phyloP scores from a whole-genome alignment of 2,329 filamentous ascomycete species.

The Fusarium sp. region DNA sequence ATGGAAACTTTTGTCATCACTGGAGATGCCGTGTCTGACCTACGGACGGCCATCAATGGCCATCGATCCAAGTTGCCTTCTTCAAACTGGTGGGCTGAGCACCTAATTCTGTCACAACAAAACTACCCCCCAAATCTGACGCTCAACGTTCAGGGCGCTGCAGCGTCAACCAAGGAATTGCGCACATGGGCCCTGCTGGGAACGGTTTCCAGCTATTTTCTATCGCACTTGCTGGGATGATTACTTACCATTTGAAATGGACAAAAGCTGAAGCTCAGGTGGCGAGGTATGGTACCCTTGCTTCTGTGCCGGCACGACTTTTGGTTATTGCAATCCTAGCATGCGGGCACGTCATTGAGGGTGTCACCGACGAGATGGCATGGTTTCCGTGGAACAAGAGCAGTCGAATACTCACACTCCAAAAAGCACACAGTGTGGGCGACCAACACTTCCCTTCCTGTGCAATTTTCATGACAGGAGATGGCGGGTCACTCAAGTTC shows the following conservation, averaged over 20 bases:
- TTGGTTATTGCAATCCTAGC: neutral
- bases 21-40: neutral
- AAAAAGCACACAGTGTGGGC: neutral
- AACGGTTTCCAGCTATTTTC: neutral
- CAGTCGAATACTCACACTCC: neutral
- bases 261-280: neutral
- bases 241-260: neutral
- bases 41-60: neutral
- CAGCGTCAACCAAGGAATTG: neutral
- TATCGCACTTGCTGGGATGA: neutral
- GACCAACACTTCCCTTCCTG: neutral
- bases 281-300: neutral
- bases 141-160: neutral
- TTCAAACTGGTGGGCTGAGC: too few relatives aligned
- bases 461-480: neutral
- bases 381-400: fast-evolving
- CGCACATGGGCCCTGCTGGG: neutral
- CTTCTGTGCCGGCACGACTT: neutral
- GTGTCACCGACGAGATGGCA: neutral
- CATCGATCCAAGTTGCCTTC: too few relatives aligned
- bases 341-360: neutral
- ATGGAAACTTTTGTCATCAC: neutral
- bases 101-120: neutral
- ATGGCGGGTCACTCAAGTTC: neutral
- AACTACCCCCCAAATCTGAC: neutral